Base-by-base conservation (phyloP, 2,329 filamentous ascomycete genomes). In the Aspergillus melleus region DNA sequence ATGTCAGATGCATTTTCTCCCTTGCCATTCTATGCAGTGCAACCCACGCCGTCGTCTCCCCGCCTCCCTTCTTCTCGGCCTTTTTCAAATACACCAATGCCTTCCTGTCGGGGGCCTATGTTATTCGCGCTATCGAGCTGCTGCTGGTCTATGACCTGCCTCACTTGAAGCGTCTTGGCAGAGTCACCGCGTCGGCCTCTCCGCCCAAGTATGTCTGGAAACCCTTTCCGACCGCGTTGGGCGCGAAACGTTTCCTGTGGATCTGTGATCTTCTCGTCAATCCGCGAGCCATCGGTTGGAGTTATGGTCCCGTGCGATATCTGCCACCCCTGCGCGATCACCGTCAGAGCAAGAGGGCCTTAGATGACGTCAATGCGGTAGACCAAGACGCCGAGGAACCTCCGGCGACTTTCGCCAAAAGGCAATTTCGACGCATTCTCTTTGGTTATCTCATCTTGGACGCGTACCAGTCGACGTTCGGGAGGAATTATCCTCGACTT, bases 201-300 rank as follows among this genome's bases (percentile, higher is more conserved):
- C 36, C 62, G 3, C 24, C 47, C n/a, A 6, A 52, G 46, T 65
- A 65, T 51, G 24, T 53, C 20, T 64, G 63, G 63, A 36, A 55
- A 24, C 55, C 55, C 2, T 52, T 65, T 22, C 61, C 59, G 14
- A 51, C 36, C 16, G 49, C 57, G 3, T 51, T 61, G 19, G 54
- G 57, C 14, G 52, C 30, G 6, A 16, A 19, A 19, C 59, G 63
- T 6, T 52, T 65, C 3, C n/a, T 50, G 11, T 63, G 46, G 9
- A 49, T 61, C 24, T 57, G 42, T 9, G 59, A 65, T 26, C 56
- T 65, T 14, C 44, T 61, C 11, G 24, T 57, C 42, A 65, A 65
- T 51, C 63, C 63, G 8, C 61, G 63, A 44, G 59, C 54, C n/a
- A 60, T 65, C 29, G 63, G 63, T 20, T 65, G 63, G 63, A 61